Percentiles rank a stretch among this genome's conserved stretches.
Evolutionary conservation across 2,329 filamentous ascomycete genomes (phyloP).

Genomic region (Diaporthe caulivora): DNA sequence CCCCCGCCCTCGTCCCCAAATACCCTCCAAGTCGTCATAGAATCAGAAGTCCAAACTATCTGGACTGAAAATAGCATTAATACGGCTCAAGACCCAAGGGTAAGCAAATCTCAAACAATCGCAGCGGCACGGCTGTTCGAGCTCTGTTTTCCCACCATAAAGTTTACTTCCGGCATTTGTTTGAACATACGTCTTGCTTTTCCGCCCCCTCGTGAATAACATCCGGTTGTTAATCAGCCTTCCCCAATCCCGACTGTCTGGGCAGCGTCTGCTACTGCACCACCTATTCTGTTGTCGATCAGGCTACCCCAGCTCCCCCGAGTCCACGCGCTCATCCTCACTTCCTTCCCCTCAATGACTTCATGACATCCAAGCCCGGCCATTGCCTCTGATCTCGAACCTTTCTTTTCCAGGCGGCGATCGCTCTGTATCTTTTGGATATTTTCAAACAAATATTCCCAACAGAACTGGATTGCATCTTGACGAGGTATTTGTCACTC

Average conservation of each 20-base stretch:
- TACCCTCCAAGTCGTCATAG: neutral
- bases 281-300: neutral
- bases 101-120: neutral
- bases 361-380: neutral
- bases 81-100: neutral
- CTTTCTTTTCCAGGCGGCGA: neutral
- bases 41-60: neutral
- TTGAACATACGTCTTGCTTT: neutral
- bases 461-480: too few species aligned
- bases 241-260: slow-evolving; percentile 17
- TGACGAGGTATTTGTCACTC: neutral
- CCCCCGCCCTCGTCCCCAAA: neutral
- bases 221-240: neutral
- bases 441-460: too few species aligned
- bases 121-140: neutral
- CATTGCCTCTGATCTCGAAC: neutral
- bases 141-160: neutral
- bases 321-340: neutral
- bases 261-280: neutral
- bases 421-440: neutral
- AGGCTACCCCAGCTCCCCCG: neutral
- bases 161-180: neutral
- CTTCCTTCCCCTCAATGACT: neutral
- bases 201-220: neutral
- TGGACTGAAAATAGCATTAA: neutral